Percentiles rank a stretch among this genome's conserved stretches.
Evolutionary conservation across 441 rosid species (phyloP).

Genomic region (Pelargonium citronellum): DNA sequence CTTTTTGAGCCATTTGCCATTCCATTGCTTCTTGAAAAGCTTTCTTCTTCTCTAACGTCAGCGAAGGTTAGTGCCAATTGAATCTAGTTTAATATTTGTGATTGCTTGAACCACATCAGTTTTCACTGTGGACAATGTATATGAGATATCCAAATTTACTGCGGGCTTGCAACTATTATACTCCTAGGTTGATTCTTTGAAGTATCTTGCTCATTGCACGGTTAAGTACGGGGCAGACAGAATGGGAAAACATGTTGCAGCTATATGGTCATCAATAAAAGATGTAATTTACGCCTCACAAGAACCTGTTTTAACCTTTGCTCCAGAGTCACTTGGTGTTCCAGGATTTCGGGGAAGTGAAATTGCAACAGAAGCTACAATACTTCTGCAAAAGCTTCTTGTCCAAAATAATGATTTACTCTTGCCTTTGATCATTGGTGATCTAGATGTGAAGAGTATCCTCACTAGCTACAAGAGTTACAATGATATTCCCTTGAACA

Average conservation of each 20-base stretch:
- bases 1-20: slow-evolving; percentile 81
- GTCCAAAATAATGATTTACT: slow-evolving; percentile 44
- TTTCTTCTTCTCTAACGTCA: slow-evolving; percentile 69
- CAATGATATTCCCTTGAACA: slow-evolving; percentile 41
- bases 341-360: slow-evolving; percentile 36
- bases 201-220: slow-evolving; percentile 52
- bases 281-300: slow-evolving; percentile 48
- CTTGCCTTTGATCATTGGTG: slow-evolving; percentile 47
- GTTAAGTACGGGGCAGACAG: slow-evolving; percentile 56
- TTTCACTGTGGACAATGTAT: slow-evolving; percentile 19
- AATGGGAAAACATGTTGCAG: slow-evolving; percentile 51
- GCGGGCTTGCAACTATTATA: slow-evolving; percentile 21
- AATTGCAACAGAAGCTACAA: slow-evolving; percentile 55
- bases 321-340: slow-evolving; percentile 41
- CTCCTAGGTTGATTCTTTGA: slow-evolving; percentile 77
- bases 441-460: slow-evolving; percentile 49
- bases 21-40: slow-evolving; percentile 85
- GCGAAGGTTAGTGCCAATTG: slow-evolving; percentile 59
- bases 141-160: slow-evolving; percentile 20
- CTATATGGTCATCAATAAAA: slow-evolving; percentile 68
- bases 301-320: slow-evolving; percentile 33
- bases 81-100: slow-evolving; percentile 12
- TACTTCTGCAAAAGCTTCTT: slow-evolving; percentile 51
- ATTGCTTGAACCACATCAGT: slow-evolving; percentile 11
- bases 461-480: slow-evolving; percentile 40